Percentiles rank a stretch among this genome's conserved stretches.
phyloP scores from a whole-genome alignment of 306 rosid species.

The Fragaria vesca region DNA sequence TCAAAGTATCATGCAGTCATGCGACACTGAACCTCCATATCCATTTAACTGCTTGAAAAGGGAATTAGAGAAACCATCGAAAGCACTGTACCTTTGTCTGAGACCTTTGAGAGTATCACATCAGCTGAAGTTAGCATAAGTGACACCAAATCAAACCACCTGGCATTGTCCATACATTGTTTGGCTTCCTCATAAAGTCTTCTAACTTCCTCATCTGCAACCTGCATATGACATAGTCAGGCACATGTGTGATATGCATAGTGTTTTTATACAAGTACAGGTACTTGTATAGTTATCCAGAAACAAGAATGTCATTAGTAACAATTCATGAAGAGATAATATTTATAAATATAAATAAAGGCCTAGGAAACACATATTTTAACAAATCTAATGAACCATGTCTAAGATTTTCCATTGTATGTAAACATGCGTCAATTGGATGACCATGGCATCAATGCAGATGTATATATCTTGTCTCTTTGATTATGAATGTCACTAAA shows the following conservation, averaged over 20 bases:
- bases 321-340: neutral
- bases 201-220: constrained; percentile 77
- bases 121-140: constrained; percentile 89
- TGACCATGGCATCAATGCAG: too few relatives aligned
- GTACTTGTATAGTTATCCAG: neutral
- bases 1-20: neutral
- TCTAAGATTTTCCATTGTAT: neutral
- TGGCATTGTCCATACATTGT: constrained; percentile 58
- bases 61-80: neutral
- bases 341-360: too few relatives aligned
- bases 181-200: constrained; percentile 77
- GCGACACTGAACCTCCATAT: neutral
- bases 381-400: neutral
- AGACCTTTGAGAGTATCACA: constrained; percentile 78
- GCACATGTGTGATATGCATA: neutral
- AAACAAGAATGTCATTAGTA: neutral
- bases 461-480: too few relatives aligned
- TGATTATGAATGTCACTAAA: too few relatives aligned
- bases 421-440: too few relatives aligned
- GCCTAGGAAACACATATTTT: neutral
- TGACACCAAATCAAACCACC: constrained; percentile 82
- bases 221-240: constrained; percentile 38
- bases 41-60: constrained; percentile 3
- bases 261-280: neutral
- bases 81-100: constrained; percentile 72